phyloP scores from a whole-genome alignment of 1,284 basidiomycete genomes.

The Vanrija humicola region DNA sequence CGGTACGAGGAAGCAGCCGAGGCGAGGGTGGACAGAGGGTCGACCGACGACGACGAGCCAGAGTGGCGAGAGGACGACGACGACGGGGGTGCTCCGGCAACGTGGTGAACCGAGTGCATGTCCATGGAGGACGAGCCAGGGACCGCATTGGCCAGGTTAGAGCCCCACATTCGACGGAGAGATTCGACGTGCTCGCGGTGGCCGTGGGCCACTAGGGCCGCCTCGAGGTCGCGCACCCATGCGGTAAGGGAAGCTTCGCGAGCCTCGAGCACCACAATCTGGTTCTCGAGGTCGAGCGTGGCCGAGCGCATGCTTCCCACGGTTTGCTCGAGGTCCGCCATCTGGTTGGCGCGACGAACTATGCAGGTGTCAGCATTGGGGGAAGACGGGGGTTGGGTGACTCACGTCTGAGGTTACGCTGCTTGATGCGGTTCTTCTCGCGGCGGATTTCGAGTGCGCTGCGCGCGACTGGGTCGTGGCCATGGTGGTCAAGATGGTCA shows the following conservation, averaged over 20 bases:
- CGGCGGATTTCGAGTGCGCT: constrained; percentile 24
- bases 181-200: constrained; percentile 29
- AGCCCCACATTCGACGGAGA: constrained; percentile 25
- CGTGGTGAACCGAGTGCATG: background rate
- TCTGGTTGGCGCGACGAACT: constrained; percentile 42
- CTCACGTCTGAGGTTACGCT: constrained; percentile 37
- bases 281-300: constrained; percentile 19
- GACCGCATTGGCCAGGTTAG: too few species aligned
- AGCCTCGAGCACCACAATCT: constrained; percentile 14
- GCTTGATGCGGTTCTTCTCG: constrained; percentile 41
- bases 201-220: constrained; percentile 25
- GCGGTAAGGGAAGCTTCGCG: constrained; percentile 24
- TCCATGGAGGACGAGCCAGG: background rate
- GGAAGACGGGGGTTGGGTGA: background rate
- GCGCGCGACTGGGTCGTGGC: constrained; percentile 5
- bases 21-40: constrained; percentile 19
- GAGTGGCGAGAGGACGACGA: background rate
- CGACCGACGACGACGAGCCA: background rate
- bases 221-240: constrained; percentile 37
- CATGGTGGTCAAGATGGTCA: background rate
- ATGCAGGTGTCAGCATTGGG: background rate
- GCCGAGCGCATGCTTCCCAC: constrained; percentile 19
- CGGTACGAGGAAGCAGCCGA: constrained; percentile 13
- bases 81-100: background rate
- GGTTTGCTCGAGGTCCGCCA: constrained; percentile 33